Base-by-base conservation (phyloP, 345 rosid genomes). In the Conringia planisiliqua region DNA sequence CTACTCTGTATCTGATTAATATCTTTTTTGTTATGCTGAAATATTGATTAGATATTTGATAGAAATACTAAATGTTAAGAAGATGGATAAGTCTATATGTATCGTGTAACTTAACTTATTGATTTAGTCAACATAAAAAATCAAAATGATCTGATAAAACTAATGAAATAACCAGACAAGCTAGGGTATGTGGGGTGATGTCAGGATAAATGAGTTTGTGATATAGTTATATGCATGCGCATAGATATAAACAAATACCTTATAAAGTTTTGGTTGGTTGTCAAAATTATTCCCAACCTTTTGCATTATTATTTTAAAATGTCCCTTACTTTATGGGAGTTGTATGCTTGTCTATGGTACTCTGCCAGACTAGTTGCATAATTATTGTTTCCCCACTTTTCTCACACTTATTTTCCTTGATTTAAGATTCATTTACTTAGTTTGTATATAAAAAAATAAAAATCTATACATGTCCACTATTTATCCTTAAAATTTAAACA, bases 321-420 rank as follows among this genome's bases (percentile, higher is more conserved):
- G 55, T 70, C 66, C 66, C 76, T 64, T 77, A 39, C 67, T 57
- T 70, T 77, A 35, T 63, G 80, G 76, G 61, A 18, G 50, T 46
- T 54, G 71, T 70, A 36, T 54, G 70, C 17, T 36, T 75, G 68
- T 59, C 18, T 59, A 29, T 40, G 29, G 40, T 50, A n/a, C 16
- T 32, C 30, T 51, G 46, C 56, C 62, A 75, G 52, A 22, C 27
- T 14, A 59, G 33, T 32, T 69, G 62, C 64, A 30, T 24, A 50
- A 68, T 51, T 75, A 30, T 40, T 40, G 50, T 40, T 46, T 66
- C 18, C 29, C 5, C 39, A 12, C 40, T 38, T 39, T 71, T 17
- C 69, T 16, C 69, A 50, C 3, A 50, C 46, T 36, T 36, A 5
- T 20, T 32, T 10, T 32, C 46, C 44, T 44, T 38, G 22, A 17